Evolutionary conservation across 2,329 filamentous ascomycete genomes (phyloP), one percentile per base, ranked within the genome.

Genomic region (Volutella citrinella): DNA sequence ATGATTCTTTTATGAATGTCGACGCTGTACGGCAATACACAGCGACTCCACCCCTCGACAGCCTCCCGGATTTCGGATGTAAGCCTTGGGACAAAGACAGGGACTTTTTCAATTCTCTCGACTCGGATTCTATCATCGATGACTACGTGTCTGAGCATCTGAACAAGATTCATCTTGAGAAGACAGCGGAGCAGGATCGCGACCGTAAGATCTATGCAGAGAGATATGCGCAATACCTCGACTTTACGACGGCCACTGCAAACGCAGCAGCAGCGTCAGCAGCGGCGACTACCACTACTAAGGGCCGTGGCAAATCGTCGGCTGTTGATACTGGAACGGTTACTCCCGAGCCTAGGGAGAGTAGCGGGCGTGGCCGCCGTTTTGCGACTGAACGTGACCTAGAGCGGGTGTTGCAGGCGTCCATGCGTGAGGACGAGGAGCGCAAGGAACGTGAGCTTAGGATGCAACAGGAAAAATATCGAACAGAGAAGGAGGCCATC

Each of bases 301-400:
- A 74, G 49, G 77, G 70, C 41, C 66, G 75, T 16, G 72, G 76
- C 9, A 76, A 74, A 34, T 61, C 64, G 19, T 52, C 60, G 7
- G 47, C 57, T 7, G 46, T 52, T 3, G 65, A 66, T 10, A 54
- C 43, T 6, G 57, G 60, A 1, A 52, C 65, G 12, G 55, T 63
- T 7, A 60, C 74, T 7, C 65, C 71, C 11, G 80, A 82, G 39
- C 59, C 72, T 4, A 77, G 73, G 41, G 79, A 84, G 55, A 69
- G 74, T 6, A 66, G 76, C 41, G 66, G 75, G 18, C 51, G 64
- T 18, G 57, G 74, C 34, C 74, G 72, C 38, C 68, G 78, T 36
- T 85, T 80, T 55, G 80, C 77, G 11, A 84, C 82, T 12, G 84
- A 90, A 52, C 77, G 84, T 32, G 84, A 90, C 40, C 60, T 89